Conservation (phyloP, 192 early-diverging fungal species). For the Entomortierella parvispora region DNA sequence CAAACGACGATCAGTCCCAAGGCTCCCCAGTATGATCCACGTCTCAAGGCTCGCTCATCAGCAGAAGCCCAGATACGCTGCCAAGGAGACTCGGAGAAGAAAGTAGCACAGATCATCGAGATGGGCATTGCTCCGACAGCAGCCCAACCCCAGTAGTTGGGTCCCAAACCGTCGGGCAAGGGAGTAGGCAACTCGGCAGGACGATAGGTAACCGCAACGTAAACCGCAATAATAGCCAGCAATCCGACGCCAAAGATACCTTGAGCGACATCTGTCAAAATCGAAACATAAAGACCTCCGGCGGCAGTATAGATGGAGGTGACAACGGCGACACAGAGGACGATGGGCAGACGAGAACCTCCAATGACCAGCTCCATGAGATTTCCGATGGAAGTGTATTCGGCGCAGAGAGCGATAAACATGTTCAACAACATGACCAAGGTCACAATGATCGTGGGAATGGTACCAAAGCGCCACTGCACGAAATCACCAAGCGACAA, state of each 20-base stretch:
- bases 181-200: constrained; percentile 58
- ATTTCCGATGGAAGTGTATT: constrained; percentile 73
- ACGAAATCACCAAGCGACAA: constrained; percentile 76
- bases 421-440: constrained; percentile 69
- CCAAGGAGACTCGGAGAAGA: constrained; percentile 80
- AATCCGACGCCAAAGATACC: constrained; percentile 64
- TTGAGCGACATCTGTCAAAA: constrained; percentile 73
- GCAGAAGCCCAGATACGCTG: constrained; percentile 79
- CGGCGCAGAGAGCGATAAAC: constrained; percentile 70
- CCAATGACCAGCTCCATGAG: constrained; percentile 66
- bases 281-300: constrained; percentile 74
- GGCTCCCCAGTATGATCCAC: constrained; percentile 65
- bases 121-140: constrained; percentile 69
- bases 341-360: constrained; percentile 62
- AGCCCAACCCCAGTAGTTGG: constrained; percentile 75
- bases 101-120: constrained; percentile 68
- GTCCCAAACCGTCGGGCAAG: constrained; percentile 60
- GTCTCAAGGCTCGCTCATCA: constrained; percentile 67
- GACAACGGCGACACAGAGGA: constrained; percentile 67
- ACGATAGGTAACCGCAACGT: constrained; percentile 63
- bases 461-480: constrained; percentile 69
- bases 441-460: constrained; percentile 65
- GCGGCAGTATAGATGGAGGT: constrained; percentile 76
- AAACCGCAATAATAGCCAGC: constrained; percentile 62
- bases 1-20: constrained; percentile 63